A percentile compares a stretch with the other conserved stretches of the same genome.
Conservation (phyloP, 257 asterid species). For the Fraxinus cuspidata region DNA sequence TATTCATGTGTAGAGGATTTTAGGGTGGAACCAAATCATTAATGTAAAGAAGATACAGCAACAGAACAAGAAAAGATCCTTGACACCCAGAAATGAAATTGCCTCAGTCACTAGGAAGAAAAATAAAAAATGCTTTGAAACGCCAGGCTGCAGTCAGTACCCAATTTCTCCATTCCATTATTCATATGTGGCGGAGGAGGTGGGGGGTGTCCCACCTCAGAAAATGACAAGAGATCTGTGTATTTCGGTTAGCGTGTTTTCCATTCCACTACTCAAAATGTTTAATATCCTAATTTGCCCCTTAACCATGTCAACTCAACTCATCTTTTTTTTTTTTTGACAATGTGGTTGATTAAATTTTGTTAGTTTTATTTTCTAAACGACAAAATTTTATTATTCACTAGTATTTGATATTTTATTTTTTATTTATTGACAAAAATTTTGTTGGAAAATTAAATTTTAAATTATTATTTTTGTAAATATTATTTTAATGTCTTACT, state of each 20-base stretch:
- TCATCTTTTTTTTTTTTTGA: background rate
- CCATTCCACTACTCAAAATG: background rate
- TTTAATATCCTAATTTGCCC: constrained; percentile 26
- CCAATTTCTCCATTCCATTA: background rate
- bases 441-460: no score
- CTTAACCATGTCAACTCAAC: background rate
- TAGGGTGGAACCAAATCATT: background rate
- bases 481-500: no score
- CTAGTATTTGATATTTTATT: no score
- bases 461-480: no score
- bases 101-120: no score
- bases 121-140: background rate
- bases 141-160: background rate
- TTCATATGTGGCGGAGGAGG: background rate
- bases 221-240: background rate
- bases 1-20: background rate
- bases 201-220: background rate
- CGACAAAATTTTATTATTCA: no score
- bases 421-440: no score
- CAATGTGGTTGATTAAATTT: background rate
- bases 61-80: background rate
- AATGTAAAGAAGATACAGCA: background rate
- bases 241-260: background rate
- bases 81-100: background rate
- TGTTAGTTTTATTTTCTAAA: no score